Evolutionary conservation across 345 rosid species (phyloP).

Genomic region (Bruguiera sexangula): DNA sequence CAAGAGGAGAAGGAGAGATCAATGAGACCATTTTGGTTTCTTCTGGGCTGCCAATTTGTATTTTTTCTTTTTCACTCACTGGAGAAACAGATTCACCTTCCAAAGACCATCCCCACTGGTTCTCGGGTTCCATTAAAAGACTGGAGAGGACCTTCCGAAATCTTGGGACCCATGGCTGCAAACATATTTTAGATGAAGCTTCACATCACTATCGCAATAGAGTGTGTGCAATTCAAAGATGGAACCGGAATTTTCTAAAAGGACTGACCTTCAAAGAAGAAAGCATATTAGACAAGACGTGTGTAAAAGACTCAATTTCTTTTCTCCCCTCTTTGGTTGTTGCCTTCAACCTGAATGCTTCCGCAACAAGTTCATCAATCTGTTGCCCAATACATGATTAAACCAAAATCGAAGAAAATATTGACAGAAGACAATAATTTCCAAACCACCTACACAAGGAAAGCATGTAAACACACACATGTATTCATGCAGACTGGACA

Average conservation of each 20-base stretch:
- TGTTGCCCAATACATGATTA: not conserved
- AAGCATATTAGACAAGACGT: slow-evolving; percentile 53
- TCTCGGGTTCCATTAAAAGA: slow-evolving; percentile 19
- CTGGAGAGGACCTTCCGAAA: slow-evolving; percentile 41
- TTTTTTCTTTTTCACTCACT: slow-evolving; percentile 30
- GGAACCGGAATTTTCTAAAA: not conserved
- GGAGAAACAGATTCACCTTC: slow-evolving; percentile 23
- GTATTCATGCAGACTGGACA: too few relatives aligned
- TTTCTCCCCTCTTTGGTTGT: slow-evolving; percentile 41
- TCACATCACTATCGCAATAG: not conserved
- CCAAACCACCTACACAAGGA: not conserved
- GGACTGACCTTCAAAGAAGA: slow-evolving; percentile 45
- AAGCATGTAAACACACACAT: too few relatives aligned
- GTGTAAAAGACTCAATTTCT: slow-evolving; percentile 58
- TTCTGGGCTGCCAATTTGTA: slow-evolving; percentile 61
- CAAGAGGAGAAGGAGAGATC: slow-evolving; percentile 81
- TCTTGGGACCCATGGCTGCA: slow-evolving; percentile 89
- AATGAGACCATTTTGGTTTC: slow-evolving; percentile 41
- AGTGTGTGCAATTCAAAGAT: not conserved
- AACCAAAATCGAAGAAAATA: not conserved
- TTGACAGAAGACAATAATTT: not conserved
- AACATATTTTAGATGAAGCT: slow-evolving; percentile 16
- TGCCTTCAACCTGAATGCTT: slow-evolving; percentile 48
- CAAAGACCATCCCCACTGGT: slow-evolving; percentile 25
- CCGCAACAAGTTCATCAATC: slow-evolving; percentile 66